Evolutionary conservation across 169 alveolate species (phyloP), one percentile per base, ranked within the genome.

Genomic region (Blepharisma undulans): DNA sequence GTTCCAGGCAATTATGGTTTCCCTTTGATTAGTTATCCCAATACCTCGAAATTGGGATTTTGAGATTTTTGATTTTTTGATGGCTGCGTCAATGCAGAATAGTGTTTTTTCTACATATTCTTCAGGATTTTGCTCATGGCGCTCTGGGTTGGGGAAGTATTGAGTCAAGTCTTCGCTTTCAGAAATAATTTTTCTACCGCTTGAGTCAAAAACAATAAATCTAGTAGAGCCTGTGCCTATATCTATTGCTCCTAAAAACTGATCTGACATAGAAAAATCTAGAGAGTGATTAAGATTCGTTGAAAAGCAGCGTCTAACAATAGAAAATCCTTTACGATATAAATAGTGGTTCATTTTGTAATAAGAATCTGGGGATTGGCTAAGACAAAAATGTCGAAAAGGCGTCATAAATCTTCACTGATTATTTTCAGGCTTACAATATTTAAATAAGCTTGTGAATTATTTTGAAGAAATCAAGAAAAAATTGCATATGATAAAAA

Each of bases 181-280:
- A 61, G 91, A 60, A 12, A 95, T 91, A 10, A 96, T 87, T n/a
- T 85, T 78, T 7, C 93, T 88, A 90, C 95, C 76, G 27, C 87
- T 81, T 7, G 90, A 92, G 81, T 97, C 97, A 78, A 93, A 97
- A 90, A 97, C 89, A 30, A 95, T 86, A 88, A 97, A 91, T 78
- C 98, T 80, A 22, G 98, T 97, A 8, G 98, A 97, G 81, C 97
- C 98, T 77, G 98, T 97, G 72, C 98, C 98, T 77, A 96, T 97
- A 87, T 97, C 98, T 29, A 96, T 93, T 60, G 97, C 93, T 29
- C 92, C 92, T 14, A 88, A 18, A 72, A n/a, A 72, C 60, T 48
- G 66, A 48, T 48, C 12, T 18, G 14, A 10, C 66, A 48, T 48
- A 48, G n/a, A n/a, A 48, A 48, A 48, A 18, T 48, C 66, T 10